Conservation (phyloP, 352 stramenopile genomes). For the Phytophthora kernoviae region DNA sequence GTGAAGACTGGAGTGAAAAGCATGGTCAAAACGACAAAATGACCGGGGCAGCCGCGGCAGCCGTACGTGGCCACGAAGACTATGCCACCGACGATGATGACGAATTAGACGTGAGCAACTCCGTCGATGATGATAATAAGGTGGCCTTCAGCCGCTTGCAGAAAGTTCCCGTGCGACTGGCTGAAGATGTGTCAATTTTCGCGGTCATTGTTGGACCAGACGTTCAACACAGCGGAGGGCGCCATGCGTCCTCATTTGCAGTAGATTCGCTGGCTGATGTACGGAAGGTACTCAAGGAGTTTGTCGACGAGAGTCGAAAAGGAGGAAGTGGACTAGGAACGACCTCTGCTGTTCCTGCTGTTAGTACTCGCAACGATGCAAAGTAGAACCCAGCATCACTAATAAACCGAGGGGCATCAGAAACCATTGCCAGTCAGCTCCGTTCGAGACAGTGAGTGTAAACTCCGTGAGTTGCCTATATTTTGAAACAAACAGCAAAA, state of each 20-base stretch:
- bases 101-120: conserved; percentile 43
- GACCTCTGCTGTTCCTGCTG: not conserved
- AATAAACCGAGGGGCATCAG: not conserved
- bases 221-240: conserved; percentile 69
- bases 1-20: conserved; percentile 12
- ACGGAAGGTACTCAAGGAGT: conserved; percentile 76
- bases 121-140: conserved; percentile 79
- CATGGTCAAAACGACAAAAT: conserved; percentile 21
- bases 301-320: conserved; percentile 62
- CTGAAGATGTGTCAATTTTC: conserved; percentile 71
- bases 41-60: conserved; percentile 27
- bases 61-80: conserved; percentile 32
- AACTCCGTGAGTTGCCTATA: conserved; percentile 3
- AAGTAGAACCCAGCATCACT: conserved; percentile 1
- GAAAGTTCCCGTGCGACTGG: conserved; percentile 71
- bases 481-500: conserved; percentile 8
- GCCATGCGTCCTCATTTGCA: conserved; percentile 56
- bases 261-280: conserved; percentile 74
- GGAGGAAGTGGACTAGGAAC: not conserved
- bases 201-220: conserved; percentile 70
- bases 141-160: conserved; percentile 78
- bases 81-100: conserved; percentile 52
- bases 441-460: conserved; percentile 2
- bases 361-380: not conserved
- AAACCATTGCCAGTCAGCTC: not conserved